These are phyloP conservation scores for Cordyceps fumosorosea DNA, from an alignment of 2,329 filamentous ascomycete species.

Conservation along the genomic window DNA sequence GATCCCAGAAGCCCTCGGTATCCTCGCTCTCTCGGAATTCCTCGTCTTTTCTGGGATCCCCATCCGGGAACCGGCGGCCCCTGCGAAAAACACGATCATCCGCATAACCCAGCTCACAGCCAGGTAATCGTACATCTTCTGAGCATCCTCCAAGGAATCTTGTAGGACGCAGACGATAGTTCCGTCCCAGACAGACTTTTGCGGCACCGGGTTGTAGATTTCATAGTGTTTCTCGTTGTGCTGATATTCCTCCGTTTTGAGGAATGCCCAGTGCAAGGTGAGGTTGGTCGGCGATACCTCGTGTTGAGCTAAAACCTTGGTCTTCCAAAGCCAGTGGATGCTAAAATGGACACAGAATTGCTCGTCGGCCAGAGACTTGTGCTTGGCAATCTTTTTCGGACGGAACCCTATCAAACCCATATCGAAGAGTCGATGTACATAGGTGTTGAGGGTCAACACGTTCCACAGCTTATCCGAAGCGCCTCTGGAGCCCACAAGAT, in stretches of 20 bases:
- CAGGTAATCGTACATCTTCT: not conserved
- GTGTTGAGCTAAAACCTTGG: not conserved
- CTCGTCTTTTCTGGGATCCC: not conserved
- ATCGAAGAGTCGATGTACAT: not conserved
- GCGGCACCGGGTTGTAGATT: not conserved
- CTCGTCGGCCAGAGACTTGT: not conserved
- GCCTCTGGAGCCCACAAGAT: not conserved
- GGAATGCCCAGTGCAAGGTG: not conserved
- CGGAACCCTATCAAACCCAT: not conserved
- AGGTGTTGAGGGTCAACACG: not conserved
- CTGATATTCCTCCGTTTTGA: not conserved
- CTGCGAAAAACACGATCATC: not conserved
- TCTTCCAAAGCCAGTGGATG: not conserved
- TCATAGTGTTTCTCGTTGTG: not conserved
- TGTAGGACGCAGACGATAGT: not conserved
- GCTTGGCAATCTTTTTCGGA: not conserved
- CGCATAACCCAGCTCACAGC: not conserved
- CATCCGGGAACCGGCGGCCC: not conserved
- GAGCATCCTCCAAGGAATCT: not conserved
- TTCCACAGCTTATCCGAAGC: not conserved
- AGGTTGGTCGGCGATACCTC: not conserved
- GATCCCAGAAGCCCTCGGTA: not conserved
- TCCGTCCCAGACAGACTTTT: not conserved
- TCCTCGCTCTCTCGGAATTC: not conserved
- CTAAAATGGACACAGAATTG: not conserved